Base-by-base conservation (phyloP, 1,139 yeast genomes). In the Scheffersomyces segobiensis region DNA sequence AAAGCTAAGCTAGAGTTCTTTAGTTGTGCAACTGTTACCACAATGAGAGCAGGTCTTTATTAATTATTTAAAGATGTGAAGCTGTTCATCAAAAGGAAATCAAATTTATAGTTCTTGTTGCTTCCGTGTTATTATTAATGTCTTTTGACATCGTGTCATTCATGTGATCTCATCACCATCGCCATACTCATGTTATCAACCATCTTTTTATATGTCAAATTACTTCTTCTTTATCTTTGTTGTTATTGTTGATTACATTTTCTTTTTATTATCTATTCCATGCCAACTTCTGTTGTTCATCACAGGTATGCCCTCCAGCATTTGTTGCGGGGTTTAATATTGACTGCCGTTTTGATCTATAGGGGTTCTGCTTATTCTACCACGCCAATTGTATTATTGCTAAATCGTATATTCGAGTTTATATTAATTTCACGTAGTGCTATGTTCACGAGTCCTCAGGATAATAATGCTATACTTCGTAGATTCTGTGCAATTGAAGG, bases 121-220 rank as follows among this genome's bases (percentile, higher is more conserved):
- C 49, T 53, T 54, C 52, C 47, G 52, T 57, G 52, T 56, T 49
- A 52, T 47, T 56, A 46, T 52, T 56, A 52, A 54, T 52, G 52
- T 48, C 50, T 48, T 48, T 17, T 48, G 42, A 32, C 42, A 32
- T 7, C 42, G 12, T 24, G 26, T 24, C 26, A 24, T 24, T 32
- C 42, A 32, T 32, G 42, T 32, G 42, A 32, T 32, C 42, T 10
- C 17, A 32, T 32, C 42, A 32, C 42, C 42, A 32, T 14, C 42
- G 14, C 42, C 42, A 32, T 32, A 4, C 14, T 32, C 42, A 32
- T 32, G 17, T 32, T 32, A 32, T 32, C 42, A 32, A 32, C 42
- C 42, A 32, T 32, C 42, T 32, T 32, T 32, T 32, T 32, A 32
- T 32, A 32, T 32, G 42, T 32, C 17, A 7, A 32, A 32, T 32